phyloP scores from a whole-genome alignment of 768 basidiomycete genomes.

The Leccinum fibrillosum region DNA sequence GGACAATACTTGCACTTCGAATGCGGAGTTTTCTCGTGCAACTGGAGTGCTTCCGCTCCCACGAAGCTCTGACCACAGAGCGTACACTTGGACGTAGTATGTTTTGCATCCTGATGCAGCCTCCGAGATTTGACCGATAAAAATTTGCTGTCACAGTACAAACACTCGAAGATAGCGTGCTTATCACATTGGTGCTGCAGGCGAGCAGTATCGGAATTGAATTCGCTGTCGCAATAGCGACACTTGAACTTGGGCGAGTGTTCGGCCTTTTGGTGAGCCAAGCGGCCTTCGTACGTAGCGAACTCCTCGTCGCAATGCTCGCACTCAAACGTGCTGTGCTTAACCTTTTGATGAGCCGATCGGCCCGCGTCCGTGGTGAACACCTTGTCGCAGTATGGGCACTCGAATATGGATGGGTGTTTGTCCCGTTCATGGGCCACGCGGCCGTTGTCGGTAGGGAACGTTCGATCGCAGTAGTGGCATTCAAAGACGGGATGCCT shows the following conservation, averaged over 20 bases:
- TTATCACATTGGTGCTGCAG: conserved; percentile 10
- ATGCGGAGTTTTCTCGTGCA: not conserved
- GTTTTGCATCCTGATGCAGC: conserved; percentile 12
- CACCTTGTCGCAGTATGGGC: conserved; percentile 9
- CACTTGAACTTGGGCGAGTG: conserved; percentile 10
- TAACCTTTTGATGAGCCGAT: conserved; percentile 9
- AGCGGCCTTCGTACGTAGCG: not conserved
- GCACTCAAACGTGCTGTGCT: conserved; percentile 15
- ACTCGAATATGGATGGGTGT: conserved; percentile 11
- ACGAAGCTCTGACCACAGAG: not conserved
- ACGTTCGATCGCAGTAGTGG: conserved; percentile 11
- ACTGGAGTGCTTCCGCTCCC: not conserved
- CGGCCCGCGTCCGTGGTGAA: conserved; percentile 6
- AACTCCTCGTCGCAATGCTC: conserved; percentile 7
- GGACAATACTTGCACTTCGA: conserved; percentile 8
- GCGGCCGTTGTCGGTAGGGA: conserved; percentile 3
- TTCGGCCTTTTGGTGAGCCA: conserved; percentile 6
- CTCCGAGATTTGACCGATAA: not conserved
- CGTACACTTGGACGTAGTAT: not conserved
- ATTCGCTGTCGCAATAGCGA: conserved; percentile 6
- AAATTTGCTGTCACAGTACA: conserved; percentile 8
- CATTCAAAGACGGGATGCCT: conserved; percentile 17
- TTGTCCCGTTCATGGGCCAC: conserved; percentile 9
- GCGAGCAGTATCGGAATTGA: conserved; percentile 1
- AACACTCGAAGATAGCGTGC: conserved; percentile 12